phyloP scores from a whole-genome alignment of 805 yeast species.

The Kodamaea sagamina region DNA sequence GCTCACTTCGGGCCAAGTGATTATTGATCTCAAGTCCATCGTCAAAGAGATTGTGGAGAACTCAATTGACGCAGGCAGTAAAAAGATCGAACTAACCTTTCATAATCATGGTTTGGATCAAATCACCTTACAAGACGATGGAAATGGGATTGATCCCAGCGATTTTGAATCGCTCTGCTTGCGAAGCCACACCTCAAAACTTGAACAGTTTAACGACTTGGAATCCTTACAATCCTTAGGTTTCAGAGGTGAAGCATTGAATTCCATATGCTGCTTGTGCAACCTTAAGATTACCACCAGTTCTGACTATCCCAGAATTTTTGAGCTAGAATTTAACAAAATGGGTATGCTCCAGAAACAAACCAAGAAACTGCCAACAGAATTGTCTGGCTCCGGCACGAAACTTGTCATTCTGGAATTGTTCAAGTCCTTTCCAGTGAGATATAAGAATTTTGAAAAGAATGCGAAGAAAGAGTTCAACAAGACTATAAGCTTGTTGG shows the following conservation, averaged over 20 bases:
- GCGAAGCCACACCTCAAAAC: constrained; percentile 70
- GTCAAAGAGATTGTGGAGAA: constrained; percentile 88
- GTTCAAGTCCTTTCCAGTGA: constrained; percentile 76
- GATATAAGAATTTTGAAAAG: constrained; percentile 71
- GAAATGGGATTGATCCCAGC: constrained; percentile 56
- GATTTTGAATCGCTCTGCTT: constrained; percentile 58
- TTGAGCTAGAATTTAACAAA: constrained; percentile 52
- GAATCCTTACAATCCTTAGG: constrained; percentile 57
- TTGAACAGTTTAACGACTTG: constrained; percentile 57
- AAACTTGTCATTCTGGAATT: constrained; percentile 56
- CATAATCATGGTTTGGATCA: constrained; percentile 72
- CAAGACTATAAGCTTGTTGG: constrained; percentile 63
- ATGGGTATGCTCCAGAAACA: constrained; percentile 50
- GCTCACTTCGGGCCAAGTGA: constrained; percentile 92
- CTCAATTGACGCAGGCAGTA: constrained; percentile 75
- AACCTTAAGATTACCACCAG: constrained; percentile 55
- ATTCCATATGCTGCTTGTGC: constrained; percentile 61
- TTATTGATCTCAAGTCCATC: constrained; percentile 72
- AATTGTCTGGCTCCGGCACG: constrained; percentile 61
- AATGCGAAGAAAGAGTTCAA: constrained; percentile 71
- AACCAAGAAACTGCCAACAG: constrained; percentile 48
- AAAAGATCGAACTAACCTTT: constrained; percentile 66
- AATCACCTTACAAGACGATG: constrained; percentile 69
- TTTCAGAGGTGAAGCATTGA: constrained; percentile 80
- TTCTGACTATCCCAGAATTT: constrained; percentile 58